These are phyloP conservation scores for Colletotrichum paranaense DNA, from an alignment of 2,329 filamentous ascomycete species.

Conservation along the genomic window DNA sequence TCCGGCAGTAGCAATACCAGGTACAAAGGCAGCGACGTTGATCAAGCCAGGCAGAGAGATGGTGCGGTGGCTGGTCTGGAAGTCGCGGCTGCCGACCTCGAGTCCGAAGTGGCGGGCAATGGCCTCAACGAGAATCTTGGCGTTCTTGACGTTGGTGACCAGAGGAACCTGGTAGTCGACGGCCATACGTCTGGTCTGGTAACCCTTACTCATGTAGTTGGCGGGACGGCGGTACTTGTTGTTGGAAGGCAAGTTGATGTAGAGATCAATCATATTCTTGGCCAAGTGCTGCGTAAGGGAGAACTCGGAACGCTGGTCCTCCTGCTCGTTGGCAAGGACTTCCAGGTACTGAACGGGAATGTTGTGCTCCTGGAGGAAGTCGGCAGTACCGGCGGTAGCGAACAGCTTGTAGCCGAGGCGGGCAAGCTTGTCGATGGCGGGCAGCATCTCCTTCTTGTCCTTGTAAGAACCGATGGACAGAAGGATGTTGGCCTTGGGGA, in stretches of 20 bases:
- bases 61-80: conserved; percentile 88
- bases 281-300: conserved; percentile 96
- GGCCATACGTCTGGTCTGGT: conserved; percentile 96
- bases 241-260: conserved; percentile 99
- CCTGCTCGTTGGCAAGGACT: conserved; percentile 80
- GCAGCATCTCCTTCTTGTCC: conserved; percentile 97
- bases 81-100: conserved; percentile 85
- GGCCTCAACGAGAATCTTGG: conserved; percentile 95
- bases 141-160: conserved; percentile 99
- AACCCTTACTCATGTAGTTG: conserved; percentile 98
- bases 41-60: conserved; percentile 79
- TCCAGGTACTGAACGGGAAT: conserved; percentile 95
- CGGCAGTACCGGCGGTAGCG: conserved; percentile 94
- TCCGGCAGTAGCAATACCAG: conserved; percentile 72
- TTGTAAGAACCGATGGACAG: conserved; percentile 97
- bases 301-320: conserved; percentile 93
- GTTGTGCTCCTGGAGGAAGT: conserved; percentile 93
- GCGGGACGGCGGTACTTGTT: conserved; percentile 97
- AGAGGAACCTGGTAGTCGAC: conserved; percentile 97
- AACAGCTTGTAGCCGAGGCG: conserved; percentile 95
- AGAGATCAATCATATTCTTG: conserved; percentile 97
- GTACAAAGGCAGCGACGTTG: conserved; percentile 85
- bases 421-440: conserved; percentile 89
- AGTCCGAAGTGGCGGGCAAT: conserved; percentile 90
- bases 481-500: conserved; percentile 93